These are phyloP conservation scores for Fusarium succisae DNA, from an alignment of 2,329 filamentous ascomycete species.

Conservation along the genomic window DNA sequence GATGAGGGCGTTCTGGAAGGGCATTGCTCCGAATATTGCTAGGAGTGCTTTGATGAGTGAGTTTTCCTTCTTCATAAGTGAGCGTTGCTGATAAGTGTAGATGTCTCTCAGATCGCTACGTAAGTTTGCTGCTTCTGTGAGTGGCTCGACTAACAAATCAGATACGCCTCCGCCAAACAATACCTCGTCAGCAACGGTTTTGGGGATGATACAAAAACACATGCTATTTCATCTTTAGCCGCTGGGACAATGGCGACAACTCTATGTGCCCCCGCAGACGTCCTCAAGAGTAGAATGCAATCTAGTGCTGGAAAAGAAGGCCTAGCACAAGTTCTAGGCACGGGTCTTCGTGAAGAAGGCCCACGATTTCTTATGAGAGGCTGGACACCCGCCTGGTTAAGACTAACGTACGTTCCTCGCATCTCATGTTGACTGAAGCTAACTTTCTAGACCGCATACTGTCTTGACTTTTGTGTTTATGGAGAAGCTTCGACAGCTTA, in stretches of 20 bases:
- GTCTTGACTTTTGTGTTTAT: conserved; percentile 59
- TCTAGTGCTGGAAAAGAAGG: conserved; percentile 44
- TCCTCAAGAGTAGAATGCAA: conserved; percentile 56
- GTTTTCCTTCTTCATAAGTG: background rate
- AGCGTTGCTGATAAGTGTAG: conserved; percentile 36
- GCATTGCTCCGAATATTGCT: conserved; percentile 52
- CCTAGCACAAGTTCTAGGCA: conserved; percentile 47
- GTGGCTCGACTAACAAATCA: conserved; percentile 14
- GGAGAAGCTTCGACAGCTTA: conserved; percentile 53
- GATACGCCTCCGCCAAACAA: conserved; percentile 49
- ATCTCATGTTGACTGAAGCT: background rate
- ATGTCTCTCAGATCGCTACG: conserved; percentile 57
- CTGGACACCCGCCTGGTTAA: conserved; percentile 57
- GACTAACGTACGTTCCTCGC: conserved; percentile 49
- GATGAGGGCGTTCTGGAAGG: conserved; percentile 49
- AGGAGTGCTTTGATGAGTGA: conserved; percentile 57
- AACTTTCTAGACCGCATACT: conserved; percentile 51
- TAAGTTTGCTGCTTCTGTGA: conserved; percentile 29
- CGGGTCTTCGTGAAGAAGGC: conserved; percentile 51
- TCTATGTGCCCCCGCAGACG: conserved; percentile 56
- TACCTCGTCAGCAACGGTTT: conserved; percentile 43
- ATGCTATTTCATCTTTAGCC: conserved; percentile 51
- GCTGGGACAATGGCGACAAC: conserved; percentile 59
- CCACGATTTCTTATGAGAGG: conserved; percentile 56
- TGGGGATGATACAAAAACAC: conserved; percentile 53